A percentile compares a stretch with the other conserved stretches of the same genome.
Conservation (phyloP, 768 basidiomycete species). For the Hericium erinaceus region DNA sequence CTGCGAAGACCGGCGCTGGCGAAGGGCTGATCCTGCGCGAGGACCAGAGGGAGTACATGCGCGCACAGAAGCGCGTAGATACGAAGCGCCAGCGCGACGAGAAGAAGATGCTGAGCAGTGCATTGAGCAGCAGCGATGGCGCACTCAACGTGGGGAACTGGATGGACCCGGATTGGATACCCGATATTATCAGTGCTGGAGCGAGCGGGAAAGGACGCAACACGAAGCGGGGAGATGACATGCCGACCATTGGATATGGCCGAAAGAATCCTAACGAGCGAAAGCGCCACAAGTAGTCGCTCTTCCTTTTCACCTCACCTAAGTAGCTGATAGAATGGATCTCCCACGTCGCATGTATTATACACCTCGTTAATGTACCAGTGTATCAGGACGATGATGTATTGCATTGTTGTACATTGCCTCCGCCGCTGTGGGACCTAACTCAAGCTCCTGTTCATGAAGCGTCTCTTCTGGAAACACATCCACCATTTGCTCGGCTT, state of each 20-base stretch:
- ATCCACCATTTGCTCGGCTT: constrained; percentile 99
- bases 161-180: constrained; percentile 95
- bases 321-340: neutral
- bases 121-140: constrained; percentile 38
- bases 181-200: constrained; percentile 63
- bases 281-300: constrained; percentile 39
- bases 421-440: constrained; percentile 22
- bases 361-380: neutral
- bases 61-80: constrained; percentile 72
- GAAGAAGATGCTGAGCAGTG: constrained; percentile 56
- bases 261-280: constrained; percentile 86
- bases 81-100: constrained; percentile 73
- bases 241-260: constrained; percentile 85
- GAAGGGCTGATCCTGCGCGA: constrained; percentile 85
- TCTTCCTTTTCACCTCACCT: neutral
- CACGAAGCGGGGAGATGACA: constrained; percentile 39
- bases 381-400: constrained; percentile 5
- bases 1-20: constrained; percentile 74
- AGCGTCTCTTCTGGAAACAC: constrained; percentile 96
- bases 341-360: neutral
- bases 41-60: constrained; percentile 82
- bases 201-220: constrained; percentile 64
- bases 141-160: constrained; percentile 61
- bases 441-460: constrained; percentile 87
- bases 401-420: constrained; percentile 16